phyloP scores from a whole-genome alignment of 768 basidiomycete species.

The Russula sp. region DNA sequence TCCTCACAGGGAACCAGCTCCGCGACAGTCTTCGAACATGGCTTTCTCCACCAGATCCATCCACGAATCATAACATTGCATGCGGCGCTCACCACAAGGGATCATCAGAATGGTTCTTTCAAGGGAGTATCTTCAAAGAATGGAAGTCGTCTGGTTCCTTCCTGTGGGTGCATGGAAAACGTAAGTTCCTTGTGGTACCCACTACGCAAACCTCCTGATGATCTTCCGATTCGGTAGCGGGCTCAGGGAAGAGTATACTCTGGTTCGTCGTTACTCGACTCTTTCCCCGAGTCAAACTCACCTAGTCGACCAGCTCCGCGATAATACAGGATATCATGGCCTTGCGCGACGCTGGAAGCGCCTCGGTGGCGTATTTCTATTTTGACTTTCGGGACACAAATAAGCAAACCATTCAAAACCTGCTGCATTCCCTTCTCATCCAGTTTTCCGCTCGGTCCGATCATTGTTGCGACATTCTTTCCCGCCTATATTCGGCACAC shows the following conservation, averaged over 20 bases:
- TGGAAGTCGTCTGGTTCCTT: constrained; percentile 1
- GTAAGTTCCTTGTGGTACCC: neutral
- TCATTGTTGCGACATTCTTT: no score
- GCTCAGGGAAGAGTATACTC: constrained; percentile 2
- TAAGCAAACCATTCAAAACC: neutral
- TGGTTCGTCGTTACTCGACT: neutral
- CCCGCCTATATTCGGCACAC: no score
- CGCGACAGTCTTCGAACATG: neutral
- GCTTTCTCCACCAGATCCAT: constrained; percentile 32
- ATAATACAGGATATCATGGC: neutral
- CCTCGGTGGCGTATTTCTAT: neutral
- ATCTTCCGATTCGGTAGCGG: neutral
- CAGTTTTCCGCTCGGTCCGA: no score
- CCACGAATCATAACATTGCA: neutral
- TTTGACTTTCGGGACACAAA: constrained; percentile 2
- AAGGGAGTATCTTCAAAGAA: neutral
- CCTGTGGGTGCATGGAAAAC: constrained; percentile 3
- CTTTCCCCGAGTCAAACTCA: neutral
- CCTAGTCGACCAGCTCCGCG: neutral
- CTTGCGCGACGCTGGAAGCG: neutral
- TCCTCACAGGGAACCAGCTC: neutral
- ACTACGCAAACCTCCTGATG: neutral
- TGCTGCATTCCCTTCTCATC: no score
- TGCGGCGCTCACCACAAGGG: neutral
- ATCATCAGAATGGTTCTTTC: neutral